Evolutionary conservation across 2,329 filamentous ascomycete species (phyloP).

Genomic region (Talaromyces sp.): DNA sequence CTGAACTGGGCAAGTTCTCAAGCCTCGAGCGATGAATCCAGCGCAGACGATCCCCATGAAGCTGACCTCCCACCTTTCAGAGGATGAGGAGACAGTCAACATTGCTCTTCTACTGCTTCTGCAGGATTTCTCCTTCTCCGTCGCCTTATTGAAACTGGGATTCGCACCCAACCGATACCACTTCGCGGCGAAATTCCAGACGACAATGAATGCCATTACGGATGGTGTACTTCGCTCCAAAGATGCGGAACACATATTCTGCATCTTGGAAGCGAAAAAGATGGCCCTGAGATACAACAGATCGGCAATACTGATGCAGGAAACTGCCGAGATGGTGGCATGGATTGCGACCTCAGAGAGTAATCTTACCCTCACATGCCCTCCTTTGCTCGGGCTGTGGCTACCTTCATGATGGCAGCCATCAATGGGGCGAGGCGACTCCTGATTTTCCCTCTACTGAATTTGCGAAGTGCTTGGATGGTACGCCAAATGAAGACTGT

Average conservation of each 20-base stretch:
- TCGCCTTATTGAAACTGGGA: not conserved
- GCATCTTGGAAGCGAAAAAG: not conserved
- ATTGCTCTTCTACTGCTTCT: not conserved
- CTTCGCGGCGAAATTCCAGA: not conserved
- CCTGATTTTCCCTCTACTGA: no score
- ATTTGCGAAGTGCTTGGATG: no score
- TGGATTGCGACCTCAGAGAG: no score
- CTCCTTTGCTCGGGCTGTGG: no score
- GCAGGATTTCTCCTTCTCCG: not conserved
- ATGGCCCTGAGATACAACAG: not conserved
- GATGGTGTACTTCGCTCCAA: not conserved
- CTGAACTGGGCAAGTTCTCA: no score
- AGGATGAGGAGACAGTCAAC: not conserved
- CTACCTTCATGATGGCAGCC: no score
- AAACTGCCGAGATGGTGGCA: not conserved
- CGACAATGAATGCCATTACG: not conserved
- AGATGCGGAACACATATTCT: not conserved
- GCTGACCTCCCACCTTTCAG: not conserved
- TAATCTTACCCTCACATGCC: no score
- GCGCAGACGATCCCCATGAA: no score
- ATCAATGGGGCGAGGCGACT: no score
- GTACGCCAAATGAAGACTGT: no score
- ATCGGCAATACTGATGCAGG: not conserved
- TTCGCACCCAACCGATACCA: not conserved
- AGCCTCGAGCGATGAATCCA: no score